Evolutionary conservation across 2,329 filamentous ascomycete species (phyloP), one percentile per base, ranked within the genome.

Genomic region (Lachnellula occidentalis): DNA sequence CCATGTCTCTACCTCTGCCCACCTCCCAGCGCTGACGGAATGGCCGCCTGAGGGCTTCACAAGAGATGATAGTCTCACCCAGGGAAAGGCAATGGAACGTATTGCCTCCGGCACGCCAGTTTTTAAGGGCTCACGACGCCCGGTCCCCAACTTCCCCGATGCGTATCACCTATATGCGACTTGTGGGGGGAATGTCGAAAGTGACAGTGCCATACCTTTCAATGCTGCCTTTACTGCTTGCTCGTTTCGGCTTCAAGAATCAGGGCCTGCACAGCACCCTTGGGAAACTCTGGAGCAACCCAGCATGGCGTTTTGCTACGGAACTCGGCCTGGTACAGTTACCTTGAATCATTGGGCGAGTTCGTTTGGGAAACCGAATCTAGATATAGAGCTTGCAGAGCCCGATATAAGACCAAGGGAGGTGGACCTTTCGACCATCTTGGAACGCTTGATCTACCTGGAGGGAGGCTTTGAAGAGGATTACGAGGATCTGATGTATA

Each of bases 241-340:
- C 46, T 61, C 63, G 17, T 58, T 69, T 50, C 45, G 57, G 36
- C 50, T 67, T 17, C 59, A 62, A 47, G 63, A 58, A 4, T 22
- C 54, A 8, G 61, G 57, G 5, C 46, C 42, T 5, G 60, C 64
- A 22, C 48, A 41, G 31, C 24, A 62, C 50, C 85, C 84, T 2
- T 90, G 84, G 87, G 80, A 86, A 58, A 85, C 86, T 1, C 74
- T 90, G 24, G 87, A 91, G 66, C 86, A 90, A 64, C 87, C 87
- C 4, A 88, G 85, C 66, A 83, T 84, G 69, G 77, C 82, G 0
- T 88, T 87, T 66, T 80, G 78, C 60, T 86, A 82, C 68, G 87
- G 87, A 12, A 73, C 74, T 48, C 76, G 80, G 21, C 82, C 86
- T 0, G 87, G 87, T 5, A 90, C 87, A 1, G 80, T 87, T 50